Conservation (phyloP, 202 grass and related monocot genomes). For the Brachypodium distachyon region DNA sequence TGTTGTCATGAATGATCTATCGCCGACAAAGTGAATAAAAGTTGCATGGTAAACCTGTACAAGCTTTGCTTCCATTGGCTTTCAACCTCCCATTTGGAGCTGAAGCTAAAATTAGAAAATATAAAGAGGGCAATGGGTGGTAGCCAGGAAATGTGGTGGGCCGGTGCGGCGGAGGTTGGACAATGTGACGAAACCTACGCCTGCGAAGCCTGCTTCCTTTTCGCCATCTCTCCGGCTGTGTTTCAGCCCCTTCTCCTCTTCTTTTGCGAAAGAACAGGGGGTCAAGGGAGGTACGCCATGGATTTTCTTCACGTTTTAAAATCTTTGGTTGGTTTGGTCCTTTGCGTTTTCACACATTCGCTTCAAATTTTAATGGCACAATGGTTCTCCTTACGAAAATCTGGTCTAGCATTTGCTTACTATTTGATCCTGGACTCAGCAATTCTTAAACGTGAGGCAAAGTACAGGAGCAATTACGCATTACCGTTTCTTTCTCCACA, state of each 20-base stretch:
- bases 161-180: constrained; percentile 21
- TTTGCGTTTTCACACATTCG: background rate
- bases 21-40: too few relatives aligned
- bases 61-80: constrained; percentile 4
- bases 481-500: background rate
- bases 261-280: constrained; percentile 20
- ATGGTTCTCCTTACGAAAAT: background rate
- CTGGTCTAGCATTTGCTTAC: background rate
- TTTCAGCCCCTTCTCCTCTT: constrained; percentile 38
- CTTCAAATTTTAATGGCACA: background rate
- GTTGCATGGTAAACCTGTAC: background rate
- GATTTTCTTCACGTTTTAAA: background rate
- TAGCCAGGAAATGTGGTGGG: constrained; percentile 22
- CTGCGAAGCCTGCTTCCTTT: constrained; percentile 28
- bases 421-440: background rate
- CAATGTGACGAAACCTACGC: constrained; percentile 29
- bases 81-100: background rate
- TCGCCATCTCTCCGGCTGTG: constrained; percentile 2
- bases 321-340: background rate
- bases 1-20: background rate
- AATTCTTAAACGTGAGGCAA: background rate
- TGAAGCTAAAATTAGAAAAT: constrained; percentile 32
- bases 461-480: background rate
- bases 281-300: constrained; percentile 16
- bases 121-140: background rate